A percentile compares a stretch with the other conserved stretches of the same genome.
Conservation (phyloP, 345 rosid genomes). For the Boechera divaricarpa region DNA sequence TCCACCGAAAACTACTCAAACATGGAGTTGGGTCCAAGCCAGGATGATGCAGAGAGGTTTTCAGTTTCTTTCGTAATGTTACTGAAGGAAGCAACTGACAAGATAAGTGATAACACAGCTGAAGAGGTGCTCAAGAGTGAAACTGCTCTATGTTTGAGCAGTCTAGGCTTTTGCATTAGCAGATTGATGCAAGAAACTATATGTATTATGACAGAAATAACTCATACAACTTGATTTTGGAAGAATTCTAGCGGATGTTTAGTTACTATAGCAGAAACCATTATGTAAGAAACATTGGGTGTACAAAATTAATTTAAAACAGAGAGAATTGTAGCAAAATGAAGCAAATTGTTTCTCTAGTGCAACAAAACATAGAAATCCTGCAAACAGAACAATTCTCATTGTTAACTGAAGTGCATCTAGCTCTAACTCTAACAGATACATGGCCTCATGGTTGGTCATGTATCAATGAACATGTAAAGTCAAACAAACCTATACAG, state of each 20-base stretch:
- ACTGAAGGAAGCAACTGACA: slow-evolving; percentile 42
- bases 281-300: slow-evolving; percentile 24
- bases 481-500: neutral
- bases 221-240: slow-evolving; percentile 54
- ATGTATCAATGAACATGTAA: neutral
- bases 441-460: neutral
- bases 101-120: slow-evolving; percentile 42
- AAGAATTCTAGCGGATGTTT: slow-evolving; percentile 4
- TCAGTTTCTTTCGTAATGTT: slow-evolving; percentile 49
- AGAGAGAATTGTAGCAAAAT: slow-evolving; percentile 3
- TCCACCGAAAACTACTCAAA: slow-evolving; percentile 32
- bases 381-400: neutral
- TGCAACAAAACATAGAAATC: neutral
- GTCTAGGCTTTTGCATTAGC: slow-evolving; percentile 64
- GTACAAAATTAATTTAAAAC: slow-evolving; percentile 29
- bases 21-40: slow-evolving; percentile 37
- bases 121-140: slow-evolving; percentile 51
- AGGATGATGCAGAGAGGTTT: slow-evolving; percentile 50
- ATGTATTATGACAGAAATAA: slow-evolving; percentile 53
- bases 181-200: slow-evolving; percentile 56
- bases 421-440: too few relatives aligned
- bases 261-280: slow-evolving; percentile 13
- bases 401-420: neutral
- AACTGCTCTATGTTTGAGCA: slow-evolving; percentile 49
- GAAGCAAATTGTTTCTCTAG: neutral